A percentile compares a stretch with the other conserved stretches of the same genome.
These are phyloP conservation scores for Rhododendron williamsianum DNA, from an alignment of 148 eudicot species.

Conservation along the genomic window DNA sequence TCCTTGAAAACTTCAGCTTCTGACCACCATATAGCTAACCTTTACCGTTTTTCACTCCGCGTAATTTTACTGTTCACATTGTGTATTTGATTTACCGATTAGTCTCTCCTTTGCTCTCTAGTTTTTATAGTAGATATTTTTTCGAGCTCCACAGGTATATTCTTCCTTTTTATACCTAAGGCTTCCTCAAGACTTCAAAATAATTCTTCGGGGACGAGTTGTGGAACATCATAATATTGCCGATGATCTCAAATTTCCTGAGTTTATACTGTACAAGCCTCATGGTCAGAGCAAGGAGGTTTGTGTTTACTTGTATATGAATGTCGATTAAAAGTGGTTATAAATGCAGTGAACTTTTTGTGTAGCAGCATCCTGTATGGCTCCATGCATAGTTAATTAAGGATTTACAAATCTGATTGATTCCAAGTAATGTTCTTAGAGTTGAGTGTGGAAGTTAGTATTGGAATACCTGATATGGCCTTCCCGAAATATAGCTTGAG, in stretches of 20 bases:
- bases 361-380: neutral
- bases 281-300: conserved; percentile 18
- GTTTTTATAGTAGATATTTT: neutral
- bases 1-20: conserved; percentile 12
- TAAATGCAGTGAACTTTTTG: neutral
- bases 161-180: conserved; percentile 27
- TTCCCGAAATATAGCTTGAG: neutral
- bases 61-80: conserved; percentile 24
- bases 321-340: neutral
- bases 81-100: neutral
- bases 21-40: conserved; percentile 51
- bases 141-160: conserved; percentile 14
- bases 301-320: neutral
- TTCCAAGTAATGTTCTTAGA: neutral
- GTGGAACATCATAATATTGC: conserved; percentile 26
- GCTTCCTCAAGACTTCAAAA: conserved; percentile 22
- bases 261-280: conserved; percentile 23
- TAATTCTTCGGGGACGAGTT: conserved; percentile 16
- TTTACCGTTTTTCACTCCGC: conserved; percentile 46
- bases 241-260: conserved; percentile 20
- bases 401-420: neutral
- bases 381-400: neutral
- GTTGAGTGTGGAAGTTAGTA: neutral
- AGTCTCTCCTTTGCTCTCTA: neutral
- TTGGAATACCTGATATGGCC: neutral